Evolutionary conservation across 768 basidiomycete genomes (phyloP), one percentile per base, ranked within the genome.

Genomic region (Calvatia gigantea): DNA sequence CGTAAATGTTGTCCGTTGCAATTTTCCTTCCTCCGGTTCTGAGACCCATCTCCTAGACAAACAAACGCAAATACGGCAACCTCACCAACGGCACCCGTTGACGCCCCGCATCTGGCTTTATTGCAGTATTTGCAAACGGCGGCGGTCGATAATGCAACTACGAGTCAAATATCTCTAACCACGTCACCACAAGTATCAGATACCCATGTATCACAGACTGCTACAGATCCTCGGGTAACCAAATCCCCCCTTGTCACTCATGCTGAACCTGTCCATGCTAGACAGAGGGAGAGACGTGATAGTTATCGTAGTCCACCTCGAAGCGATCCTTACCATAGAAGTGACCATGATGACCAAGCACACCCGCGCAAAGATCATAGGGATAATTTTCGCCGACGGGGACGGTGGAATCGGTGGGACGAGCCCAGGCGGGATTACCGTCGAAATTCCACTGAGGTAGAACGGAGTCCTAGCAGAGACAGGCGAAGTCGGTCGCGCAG

Each of bases 401-500:
- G 76, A 59, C 75, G 82, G 62, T 65, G 67, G 58, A 67, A 67
- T 48, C 58, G 58, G 61, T 80, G 82, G 79, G 86, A 85, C 68
- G 82, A 84, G 63, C 81, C 80, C 67, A 82, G 76, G 64, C 74
- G 76, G 67, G 80, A 79, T 64, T 74, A 75, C 69, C 73, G 76
- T 67, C 75, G 74, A 68, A 81, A 80, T 45, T 56, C 28, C 44
- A 31, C 29, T 51, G 65, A 63, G 52, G 65, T 64, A 64, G 71
- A 74, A 60, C 64, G 71, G 58, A 76, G 76, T 58, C 71, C 62
- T 41, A 69, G 69, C 53, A 76, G 78, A 68, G 70, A 71, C 61
- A 76, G 82, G 67, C 75, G 69, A 58, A 87, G 86, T 71, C 86
- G 89, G 47, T 91, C 89, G 50, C 79, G 81, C 67, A 92, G 91